Conservation (phyloP, 441 rosid species). For the Populus tomentosa region DNA sequence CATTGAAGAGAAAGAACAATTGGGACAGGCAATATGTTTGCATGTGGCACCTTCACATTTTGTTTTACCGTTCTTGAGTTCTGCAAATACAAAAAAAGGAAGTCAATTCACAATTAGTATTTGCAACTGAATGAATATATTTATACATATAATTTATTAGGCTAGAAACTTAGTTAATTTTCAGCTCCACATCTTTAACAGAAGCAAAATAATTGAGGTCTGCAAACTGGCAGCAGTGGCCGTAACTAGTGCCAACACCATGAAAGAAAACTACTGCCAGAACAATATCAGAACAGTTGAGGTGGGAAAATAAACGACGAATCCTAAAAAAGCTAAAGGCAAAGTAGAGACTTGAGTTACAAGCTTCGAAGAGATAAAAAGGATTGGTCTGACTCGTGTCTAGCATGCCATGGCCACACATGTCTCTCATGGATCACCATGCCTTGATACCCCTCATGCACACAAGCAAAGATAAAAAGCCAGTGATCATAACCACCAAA, state of each 20-base stretch:
- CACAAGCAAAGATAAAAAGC: constrained; percentile 62
- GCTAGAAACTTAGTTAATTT: not conserved
- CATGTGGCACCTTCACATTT: not conserved
- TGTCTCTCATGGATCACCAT: not conserved
- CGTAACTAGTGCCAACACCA: not conserved
- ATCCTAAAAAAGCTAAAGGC: constrained; percentile 33
- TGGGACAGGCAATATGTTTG: too few species aligned
- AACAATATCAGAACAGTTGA: not conserved
- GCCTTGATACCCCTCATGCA: constrained; percentile 16
- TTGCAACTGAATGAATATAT: not conserved
- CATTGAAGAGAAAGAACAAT: too few species aligned
- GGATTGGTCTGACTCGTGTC: constrained; percentile 27
- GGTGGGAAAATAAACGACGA: constrained; percentile 20
- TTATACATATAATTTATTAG: not conserved
- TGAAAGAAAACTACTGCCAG: not conserved
- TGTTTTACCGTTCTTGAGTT: not conserved
- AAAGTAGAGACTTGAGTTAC: constrained; percentile 34
- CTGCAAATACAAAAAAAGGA: not conserved
- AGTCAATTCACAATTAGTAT: not conserved
- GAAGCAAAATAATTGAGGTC: not conserved
- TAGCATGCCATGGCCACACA: constrained; percentile 24
- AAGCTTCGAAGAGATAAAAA: constrained; percentile 32
- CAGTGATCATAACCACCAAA: constrained; percentile 43
- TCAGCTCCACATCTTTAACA: not conserved
- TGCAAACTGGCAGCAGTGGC: not conserved